Percentiles rank a stretch among this genome's conserved stretches.
Conservation (phyloP, 345 rosid genomes). For the Corchorus olitorius region DNA sequence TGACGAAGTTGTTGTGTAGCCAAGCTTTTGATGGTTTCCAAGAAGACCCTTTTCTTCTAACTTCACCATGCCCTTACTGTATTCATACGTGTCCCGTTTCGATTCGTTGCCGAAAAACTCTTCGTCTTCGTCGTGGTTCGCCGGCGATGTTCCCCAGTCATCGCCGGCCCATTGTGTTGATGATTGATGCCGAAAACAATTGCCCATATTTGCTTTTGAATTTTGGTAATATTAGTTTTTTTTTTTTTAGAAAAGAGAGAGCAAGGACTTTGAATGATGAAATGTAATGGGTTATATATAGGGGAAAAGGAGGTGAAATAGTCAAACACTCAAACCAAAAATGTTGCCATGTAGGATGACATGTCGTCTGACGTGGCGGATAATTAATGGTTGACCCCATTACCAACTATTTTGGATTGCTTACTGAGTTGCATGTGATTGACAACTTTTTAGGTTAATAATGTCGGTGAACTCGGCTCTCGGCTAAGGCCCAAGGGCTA, state of each 20-base stretch:
- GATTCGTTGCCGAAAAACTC: background rate
- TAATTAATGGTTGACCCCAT: constrained; percentile 33
- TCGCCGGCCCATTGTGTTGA: constrained; percentile 55
- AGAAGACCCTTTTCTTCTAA: constrained; percentile 22
- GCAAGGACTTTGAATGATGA: constrained; percentile 18
- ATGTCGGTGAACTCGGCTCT: background rate
- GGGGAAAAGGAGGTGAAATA: constrained; percentile 6
- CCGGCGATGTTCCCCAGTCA: constrained; percentile 40
- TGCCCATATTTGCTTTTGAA: constrained; percentile 39
- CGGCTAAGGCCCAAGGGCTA: background rate
- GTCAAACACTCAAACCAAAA: constrained; percentile 53
- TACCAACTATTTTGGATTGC: constrained; percentile 15
- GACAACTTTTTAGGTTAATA: background rate
- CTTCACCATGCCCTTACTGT: background rate
- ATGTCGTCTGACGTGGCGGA: constrained; percentile 41
- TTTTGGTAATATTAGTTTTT: background rate
- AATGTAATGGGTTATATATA: constrained; percentile 12
- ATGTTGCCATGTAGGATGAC: constrained; percentile 38
- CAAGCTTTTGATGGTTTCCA: background rate
- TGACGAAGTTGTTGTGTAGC: constrained; percentile 16
- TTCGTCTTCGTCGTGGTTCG: background rate
- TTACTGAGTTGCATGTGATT: background rate
- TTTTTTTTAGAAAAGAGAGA: background rate
- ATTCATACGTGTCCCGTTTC: background rate
- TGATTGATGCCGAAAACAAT: constrained; percentile 44